Conservation (phyloP, 306 rosid genomes). For the Lablab purpureus region DNA sequence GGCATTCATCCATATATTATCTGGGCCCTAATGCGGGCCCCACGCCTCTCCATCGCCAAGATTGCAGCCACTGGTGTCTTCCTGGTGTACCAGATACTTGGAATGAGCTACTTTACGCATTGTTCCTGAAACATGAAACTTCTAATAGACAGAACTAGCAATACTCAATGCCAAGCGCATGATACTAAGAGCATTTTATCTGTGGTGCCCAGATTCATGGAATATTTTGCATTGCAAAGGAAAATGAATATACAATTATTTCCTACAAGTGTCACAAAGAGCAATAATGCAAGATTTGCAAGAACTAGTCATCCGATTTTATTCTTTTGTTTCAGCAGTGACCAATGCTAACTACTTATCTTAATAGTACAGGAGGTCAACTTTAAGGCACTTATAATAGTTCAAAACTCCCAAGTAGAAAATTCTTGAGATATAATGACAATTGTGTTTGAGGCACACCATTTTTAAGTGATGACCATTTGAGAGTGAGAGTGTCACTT, state of each 20-base stretch:
- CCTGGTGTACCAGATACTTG: constrained; percentile 96
- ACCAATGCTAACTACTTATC: neutral
- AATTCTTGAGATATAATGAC: no score
- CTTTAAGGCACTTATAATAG: no score
- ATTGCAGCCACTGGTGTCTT: constrained; percentile 96
- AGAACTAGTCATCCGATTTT: no score
- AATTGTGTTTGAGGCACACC: no score
- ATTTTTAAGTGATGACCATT: no score
- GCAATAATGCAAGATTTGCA: neutral
- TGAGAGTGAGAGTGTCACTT: no score
- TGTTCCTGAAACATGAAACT: constrained; percentile 56
- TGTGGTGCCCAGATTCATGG: constrained; percentile 21
- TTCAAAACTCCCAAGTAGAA: no score
- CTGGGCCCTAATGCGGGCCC: constrained; percentile 56
- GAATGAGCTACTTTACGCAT: constrained; percentile 85
- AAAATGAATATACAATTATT: neutral
- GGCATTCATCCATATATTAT: constrained; percentile 81
- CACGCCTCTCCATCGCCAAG: constrained; percentile 73
- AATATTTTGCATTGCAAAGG: neutral
- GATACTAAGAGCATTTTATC: neutral
- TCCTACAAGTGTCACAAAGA: neutral
- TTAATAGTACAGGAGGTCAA: no score
- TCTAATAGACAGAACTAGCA: constrained; percentile 36
- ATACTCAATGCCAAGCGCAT: neutral
- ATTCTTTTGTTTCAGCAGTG: constrained; percentile 6